phyloP scores from a whole-genome alignment of 805 yeast genomes.

The Lachancea sp. region DNA sequence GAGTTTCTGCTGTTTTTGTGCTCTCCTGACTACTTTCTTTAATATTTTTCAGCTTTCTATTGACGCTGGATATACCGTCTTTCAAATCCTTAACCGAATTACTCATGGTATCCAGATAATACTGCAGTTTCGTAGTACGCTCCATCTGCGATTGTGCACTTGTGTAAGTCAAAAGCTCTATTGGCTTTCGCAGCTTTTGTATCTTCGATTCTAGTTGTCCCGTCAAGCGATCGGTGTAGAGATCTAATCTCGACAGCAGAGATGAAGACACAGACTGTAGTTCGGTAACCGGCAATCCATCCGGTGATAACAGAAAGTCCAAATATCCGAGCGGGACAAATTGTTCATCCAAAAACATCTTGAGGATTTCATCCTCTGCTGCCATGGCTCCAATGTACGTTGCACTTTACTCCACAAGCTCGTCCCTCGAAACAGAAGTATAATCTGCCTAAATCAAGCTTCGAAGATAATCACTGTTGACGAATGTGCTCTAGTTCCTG shows the following conservation, averaged over 20 bases:
- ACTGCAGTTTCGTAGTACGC: slow-evolving; percentile 55
- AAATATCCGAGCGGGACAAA: slow-evolving; percentile 61
- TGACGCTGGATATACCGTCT: slow-evolving; percentile 38
- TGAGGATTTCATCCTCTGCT: slow-evolving; percentile 39
- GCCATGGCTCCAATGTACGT: slow-evolving; percentile 4
- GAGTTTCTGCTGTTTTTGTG: slow-evolving; percentile 23
- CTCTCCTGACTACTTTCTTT: slow-evolving; percentile 18
- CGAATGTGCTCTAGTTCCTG: not conserved
- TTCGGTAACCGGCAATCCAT: slow-evolving; percentile 30
- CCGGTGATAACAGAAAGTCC: slow-evolving; percentile 50
- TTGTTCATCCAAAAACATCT: slow-evolving; percentile 63
- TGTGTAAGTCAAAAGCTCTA: slow-evolving; percentile 44
- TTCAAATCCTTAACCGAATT: slow-evolving; percentile 53
- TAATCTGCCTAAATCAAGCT: not conserved
- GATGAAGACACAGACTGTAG: slow-evolving; percentile 45
- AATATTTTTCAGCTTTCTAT: slow-evolving; percentile 23
- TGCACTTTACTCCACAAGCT: not conserved
- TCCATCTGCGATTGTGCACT: slow-evolving; percentile 17
- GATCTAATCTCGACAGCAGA: slow-evolving; percentile 54
- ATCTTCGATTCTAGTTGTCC: slow-evolving; percentile 47
- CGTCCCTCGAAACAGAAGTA: no score
- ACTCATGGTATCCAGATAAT: slow-evolving; percentile 55
- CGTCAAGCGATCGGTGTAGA: slow-evolving; percentile 53
- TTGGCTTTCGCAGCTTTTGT: slow-evolving; percentile 41
- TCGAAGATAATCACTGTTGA: not conserved